phyloP scores from a whole-genome alignment of 2,329 filamentous ascomycete species.

The Xylaria sp. region DNA sequence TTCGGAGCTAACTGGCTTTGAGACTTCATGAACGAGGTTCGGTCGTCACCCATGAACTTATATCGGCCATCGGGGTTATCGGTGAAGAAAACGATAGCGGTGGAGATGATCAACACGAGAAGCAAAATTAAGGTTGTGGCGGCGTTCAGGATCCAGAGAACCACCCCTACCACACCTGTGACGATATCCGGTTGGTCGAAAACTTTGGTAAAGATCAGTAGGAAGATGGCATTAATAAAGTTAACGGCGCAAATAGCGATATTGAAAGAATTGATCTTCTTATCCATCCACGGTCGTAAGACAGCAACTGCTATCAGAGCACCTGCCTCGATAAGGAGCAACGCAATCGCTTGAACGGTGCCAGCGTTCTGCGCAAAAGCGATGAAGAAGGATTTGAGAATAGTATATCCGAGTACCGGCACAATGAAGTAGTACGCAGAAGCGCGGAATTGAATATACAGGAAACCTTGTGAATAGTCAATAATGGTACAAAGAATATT shows the following conservation, averaged over 20 bases:
- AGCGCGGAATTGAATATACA: constrained; percentile 96
- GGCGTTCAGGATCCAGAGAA: constrained; percentile 90
- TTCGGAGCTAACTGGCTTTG: constrained; percentile 80
- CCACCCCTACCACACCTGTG: constrained; percentile 86
- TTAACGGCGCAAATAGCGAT: constrained; percentile 91
- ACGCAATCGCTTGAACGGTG: constrained; percentile 80
- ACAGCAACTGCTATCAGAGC: constrained; percentile 82
- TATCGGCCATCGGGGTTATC: constrained; percentile 97
- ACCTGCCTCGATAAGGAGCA: constrained; percentile 83
- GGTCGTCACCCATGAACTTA: constrained; percentile 95
- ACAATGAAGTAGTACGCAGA: constrained; percentile 96
- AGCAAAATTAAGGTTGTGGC: constrained; percentile 84
- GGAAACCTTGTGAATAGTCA: constrained; percentile 69
- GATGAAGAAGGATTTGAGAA: constrained; percentile 92
- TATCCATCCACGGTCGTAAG: constrained; percentile 96
- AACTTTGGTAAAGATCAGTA: constrained; percentile 87
- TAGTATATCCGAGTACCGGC: constrained; percentile 78
- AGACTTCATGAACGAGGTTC: constrained; percentile 97
- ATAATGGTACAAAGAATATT: not conserved
- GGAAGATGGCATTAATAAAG: constrained; percentile 89
- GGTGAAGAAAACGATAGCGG: constrained; percentile 78
- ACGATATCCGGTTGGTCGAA: constrained; percentile 87
- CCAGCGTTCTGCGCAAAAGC: constrained; percentile 79
- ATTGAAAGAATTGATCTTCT: constrained; percentile 97
- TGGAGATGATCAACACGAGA: constrained; percentile 82